phyloP scores from a whole-genome alignment of 179 eudicot genomes.

The Kewa caespitosa region DNA sequence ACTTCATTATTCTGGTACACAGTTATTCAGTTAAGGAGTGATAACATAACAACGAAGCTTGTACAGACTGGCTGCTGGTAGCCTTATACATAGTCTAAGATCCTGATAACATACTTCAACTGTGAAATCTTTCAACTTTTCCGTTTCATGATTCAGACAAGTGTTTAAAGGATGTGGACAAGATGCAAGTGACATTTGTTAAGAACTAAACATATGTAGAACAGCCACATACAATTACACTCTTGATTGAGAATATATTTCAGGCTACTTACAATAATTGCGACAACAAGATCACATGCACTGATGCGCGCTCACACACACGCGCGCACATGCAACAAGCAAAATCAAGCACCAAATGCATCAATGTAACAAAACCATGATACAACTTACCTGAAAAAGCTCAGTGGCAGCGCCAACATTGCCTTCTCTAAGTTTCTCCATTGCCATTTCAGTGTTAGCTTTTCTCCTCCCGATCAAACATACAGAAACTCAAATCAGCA shows the following conservation, averaged over 20 bases:
- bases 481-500: not conserved
- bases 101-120: too few species aligned
- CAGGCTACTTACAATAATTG: not conserved
- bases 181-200: too few species aligned
- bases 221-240: not conserved
- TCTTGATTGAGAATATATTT: not conserved
- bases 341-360: not conserved
- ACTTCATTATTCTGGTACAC: not conserved
- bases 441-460: conserved; percentile 60
- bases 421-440: conserved; percentile 71
- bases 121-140: not conserved
- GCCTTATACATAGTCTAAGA: too few species aligned
- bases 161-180: not conserved
- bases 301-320: too few species aligned
- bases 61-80: too few species aligned
- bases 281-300: not conserved
- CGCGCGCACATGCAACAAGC: too few species aligned
- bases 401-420: conserved; percentile 59
- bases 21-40: not conserved
- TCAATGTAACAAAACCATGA: not conserved
- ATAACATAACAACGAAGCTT: too few species aligned
- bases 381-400: conserved; percentile 59
- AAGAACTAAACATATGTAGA: not conserved
- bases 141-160: not conserved
- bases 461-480: conserved; percentile 53